Percentiles rank a stretch among this genome's conserved stretches.
phyloP scores from a whole-genome alignment of 331 rosid species.

The Erythrophleum ivorense region DNA sequence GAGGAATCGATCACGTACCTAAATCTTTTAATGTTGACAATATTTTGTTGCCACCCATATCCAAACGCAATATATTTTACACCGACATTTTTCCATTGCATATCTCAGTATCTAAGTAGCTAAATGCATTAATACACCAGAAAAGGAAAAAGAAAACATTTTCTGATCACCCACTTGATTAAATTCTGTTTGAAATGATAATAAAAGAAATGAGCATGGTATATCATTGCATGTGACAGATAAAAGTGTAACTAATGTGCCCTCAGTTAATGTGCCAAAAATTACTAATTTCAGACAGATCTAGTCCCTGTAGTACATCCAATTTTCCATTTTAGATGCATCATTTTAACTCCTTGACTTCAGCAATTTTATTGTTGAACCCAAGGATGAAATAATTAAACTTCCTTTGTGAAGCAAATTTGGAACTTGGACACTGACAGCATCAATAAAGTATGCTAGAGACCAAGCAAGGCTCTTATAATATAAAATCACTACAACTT shows the following conservation, averaged over 20 bases:
- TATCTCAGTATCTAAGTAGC: conserved; percentile 3
- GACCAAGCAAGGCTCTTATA: conserved; percentile 8
- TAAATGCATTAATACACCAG: conserved; percentile 31
- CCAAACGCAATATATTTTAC: conserved; percentile 5
- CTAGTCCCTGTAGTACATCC: neutral
- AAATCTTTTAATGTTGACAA: conserved; percentile 24
- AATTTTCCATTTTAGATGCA: conserved; percentile 19
- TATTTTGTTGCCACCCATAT: conserved; percentile 7
- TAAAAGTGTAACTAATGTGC: conserved; percentile 5
- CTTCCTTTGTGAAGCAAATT: conserved; percentile 29
- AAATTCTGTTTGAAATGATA: conserved; percentile 15
- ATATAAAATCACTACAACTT: neutral
- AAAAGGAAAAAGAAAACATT: neutral
- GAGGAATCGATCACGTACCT: conserved; percentile 9
- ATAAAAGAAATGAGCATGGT: conserved; percentile 1
- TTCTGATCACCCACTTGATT: conserved; percentile 19
- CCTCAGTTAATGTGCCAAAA: neutral
- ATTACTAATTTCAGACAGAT: conserved; percentile 15
- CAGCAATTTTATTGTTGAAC: conserved; percentile 5
- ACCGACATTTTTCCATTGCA: conserved; percentile 26
- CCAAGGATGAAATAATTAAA: conserved; percentile 11
- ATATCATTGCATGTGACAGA: conserved; percentile 11
- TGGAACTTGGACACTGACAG: neutral
- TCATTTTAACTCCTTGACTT: conserved; percentile 1
- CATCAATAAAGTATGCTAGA: conserved; percentile 17